These are phyloP conservation scores for Metroxylon sagu DNA, from an alignment of 176 grass and related monocot species.

Conservation along the genomic window DNA sequence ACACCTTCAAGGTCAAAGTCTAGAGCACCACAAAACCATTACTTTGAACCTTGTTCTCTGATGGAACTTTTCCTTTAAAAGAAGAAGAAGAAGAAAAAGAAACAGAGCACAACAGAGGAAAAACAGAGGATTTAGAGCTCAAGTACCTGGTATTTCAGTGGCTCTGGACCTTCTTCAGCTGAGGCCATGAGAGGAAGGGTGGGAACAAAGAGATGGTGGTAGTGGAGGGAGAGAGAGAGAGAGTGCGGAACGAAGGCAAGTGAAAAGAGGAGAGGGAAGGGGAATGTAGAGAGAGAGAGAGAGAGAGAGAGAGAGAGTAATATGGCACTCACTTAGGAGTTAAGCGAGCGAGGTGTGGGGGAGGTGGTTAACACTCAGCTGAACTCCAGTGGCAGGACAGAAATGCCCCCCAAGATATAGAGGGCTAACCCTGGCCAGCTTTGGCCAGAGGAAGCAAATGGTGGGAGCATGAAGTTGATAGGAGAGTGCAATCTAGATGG, in stretches of 20 bases:
- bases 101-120: conserved; percentile 7
- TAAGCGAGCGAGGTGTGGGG: too few relatives aligned
- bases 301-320: not conserved
- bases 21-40: conserved; percentile 13
- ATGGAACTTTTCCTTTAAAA: conserved; percentile 1
- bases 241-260: not conserved
- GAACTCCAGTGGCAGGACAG: too few relatives aligned
- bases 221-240: not conserved
- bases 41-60: not conserved
- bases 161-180: conserved; percentile 41
- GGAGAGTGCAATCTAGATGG: too few relatives aligned
- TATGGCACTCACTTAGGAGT: too few relatives aligned
- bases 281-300: conserved; percentile 12
- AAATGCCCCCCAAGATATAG: too few relatives aligned
- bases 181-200: conserved; percentile 42
- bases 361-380: too few relatives aligned
- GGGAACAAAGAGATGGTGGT: not conserved
- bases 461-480: too few relatives aligned
- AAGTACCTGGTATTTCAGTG: conserved; percentile 75
- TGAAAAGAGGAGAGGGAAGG: conserved; percentile 11
- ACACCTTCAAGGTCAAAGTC: conserved; percentile 76
- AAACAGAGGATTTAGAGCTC: not conserved
- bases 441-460: too few relatives aligned
- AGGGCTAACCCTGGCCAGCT: too few relatives aligned
- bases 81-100: not conserved